Conservation (phyloP, 768 basidiomycete genomes). For the Xerocomellus amylosporus region DNA sequence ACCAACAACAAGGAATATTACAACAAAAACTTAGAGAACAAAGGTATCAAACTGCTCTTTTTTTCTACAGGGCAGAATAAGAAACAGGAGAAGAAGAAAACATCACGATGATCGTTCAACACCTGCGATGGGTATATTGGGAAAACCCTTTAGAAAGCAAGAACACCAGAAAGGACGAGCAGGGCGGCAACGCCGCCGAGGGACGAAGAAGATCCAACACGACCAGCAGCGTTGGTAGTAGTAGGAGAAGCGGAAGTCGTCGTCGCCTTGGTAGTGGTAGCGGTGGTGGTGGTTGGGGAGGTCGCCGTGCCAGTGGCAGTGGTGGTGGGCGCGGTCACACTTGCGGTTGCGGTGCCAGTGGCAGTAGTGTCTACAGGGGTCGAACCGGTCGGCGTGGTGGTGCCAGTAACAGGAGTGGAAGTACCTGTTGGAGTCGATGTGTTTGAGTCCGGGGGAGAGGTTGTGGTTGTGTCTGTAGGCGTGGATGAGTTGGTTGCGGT, state of each 20-base stretch:
- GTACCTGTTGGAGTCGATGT: conserved; percentile 17
- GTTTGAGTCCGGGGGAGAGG: background rate
- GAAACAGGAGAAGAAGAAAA: background rate
- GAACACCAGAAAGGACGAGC: conserved; percentile 21
- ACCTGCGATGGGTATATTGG: conserved; percentile 1
- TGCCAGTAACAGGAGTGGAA: conserved; percentile 4
- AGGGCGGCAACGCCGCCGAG: conserved; percentile 19
- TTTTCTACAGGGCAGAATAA: conserved; percentile 8
- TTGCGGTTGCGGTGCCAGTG: conserved; percentile 35
- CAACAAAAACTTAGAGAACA: conserved; percentile 13
- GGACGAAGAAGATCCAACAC: conserved; percentile 20
- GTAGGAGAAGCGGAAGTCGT: conserved; percentile 15
- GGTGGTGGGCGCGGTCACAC: conserved; percentile 36
- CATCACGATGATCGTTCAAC: conserved; percentile 9
- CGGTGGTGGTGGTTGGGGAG: background rate
- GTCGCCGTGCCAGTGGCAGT: conserved; percentile 8
- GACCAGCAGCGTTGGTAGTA: conserved; percentile 19
- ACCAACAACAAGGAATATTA: conserved; percentile 13
- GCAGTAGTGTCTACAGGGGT: background rate
- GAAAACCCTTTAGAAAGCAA: conserved; percentile 16
- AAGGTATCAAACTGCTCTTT: conserved; percentile 2
- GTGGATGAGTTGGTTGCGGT: conserved; percentile 11
- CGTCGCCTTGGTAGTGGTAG: conserved; percentile 29
- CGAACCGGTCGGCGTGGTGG: conserved; percentile 11
- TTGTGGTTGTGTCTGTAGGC: background rate